A percentile compares a stretch with the other conserved stretches of the same genome.
phyloP scores from a whole-genome alignment of 2,329 filamentous ascomycete genomes.

The Penicillium janthinellum region DNA sequence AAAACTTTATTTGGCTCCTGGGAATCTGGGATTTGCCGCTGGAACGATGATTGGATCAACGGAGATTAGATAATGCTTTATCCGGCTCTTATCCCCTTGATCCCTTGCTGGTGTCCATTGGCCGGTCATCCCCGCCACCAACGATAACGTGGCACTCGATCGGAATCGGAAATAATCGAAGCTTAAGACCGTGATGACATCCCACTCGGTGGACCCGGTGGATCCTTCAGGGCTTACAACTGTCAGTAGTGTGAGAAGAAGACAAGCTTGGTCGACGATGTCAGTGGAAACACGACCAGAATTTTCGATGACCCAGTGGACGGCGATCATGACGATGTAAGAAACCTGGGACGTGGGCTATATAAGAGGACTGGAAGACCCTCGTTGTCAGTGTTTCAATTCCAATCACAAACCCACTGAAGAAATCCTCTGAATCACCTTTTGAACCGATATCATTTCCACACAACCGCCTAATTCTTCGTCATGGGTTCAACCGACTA shows the following conservation, averaged over 20 bases:
- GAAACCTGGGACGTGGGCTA: not conserved
- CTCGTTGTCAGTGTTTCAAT: too few relatives aligned
- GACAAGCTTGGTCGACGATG: not conserved
- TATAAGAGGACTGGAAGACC: constrained; percentile 8
- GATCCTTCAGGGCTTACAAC: not conserved
- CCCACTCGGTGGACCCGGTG: constrained; percentile 6
- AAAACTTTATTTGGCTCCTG: not conserved
- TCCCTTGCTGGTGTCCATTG: not conserved
- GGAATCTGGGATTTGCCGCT: too few relatives aligned
- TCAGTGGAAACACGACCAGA: not conserved
- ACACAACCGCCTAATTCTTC: not conserved
- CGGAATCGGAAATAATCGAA: constrained; percentile 9
- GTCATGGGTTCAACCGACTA: constrained; percentile 42
- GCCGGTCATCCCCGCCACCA: not conserved
- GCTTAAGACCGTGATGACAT: constrained; percentile 17
- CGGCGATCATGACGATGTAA: not conserved
- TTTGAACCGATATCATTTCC: not conserved
- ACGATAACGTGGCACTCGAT: not conserved
- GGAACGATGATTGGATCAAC: not conserved
- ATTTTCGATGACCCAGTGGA: constrained; percentile 1
- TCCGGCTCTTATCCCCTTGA: not conserved
- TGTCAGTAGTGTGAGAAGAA: not conserved
- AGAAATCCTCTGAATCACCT: too few relatives aligned
- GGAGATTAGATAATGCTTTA: not conserved
- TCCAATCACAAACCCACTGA: too few relatives aligned